These are phyloP conservation scores for Saccharomyces eubayanus DNA, from an alignment of 805 yeast species.

Conservation along the genomic window DNA sequence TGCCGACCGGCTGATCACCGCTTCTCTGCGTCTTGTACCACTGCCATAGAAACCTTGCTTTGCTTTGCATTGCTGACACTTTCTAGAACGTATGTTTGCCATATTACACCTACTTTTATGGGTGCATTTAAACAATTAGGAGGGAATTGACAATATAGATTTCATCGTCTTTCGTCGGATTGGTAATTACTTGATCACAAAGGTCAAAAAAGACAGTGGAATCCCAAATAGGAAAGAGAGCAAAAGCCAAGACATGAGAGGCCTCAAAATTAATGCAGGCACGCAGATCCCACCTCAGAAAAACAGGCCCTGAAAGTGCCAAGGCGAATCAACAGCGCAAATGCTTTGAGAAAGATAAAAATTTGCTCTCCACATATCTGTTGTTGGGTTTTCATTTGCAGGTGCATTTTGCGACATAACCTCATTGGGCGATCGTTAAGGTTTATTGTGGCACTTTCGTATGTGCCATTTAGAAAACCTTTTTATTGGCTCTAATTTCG, in stretches of 20 bases:
- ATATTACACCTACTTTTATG: background rate
- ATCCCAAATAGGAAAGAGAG: background rate
- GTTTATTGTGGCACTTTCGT: background rate
- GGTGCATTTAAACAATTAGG: background rate
- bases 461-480: background rate
- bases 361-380: background rate
- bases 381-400: background rate
- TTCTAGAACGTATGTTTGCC: background rate
- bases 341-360: background rate
- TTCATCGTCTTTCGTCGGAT: too few species aligned
- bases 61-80: background rate
- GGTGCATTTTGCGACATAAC: background rate
- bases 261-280: background rate
- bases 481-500: background rate
- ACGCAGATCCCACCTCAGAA: background rate
- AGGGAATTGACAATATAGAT: too few species aligned
- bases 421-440: too few species aligned
- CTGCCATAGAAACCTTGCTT: background rate
- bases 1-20: background rate
- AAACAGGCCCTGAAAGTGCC: background rate
- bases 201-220: too few species aligned
- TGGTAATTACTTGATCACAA: too few species aligned
- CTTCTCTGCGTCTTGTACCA: background rate
- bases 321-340: background rate
- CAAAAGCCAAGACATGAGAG: background rate